Evolutionary conservation across 192 early-diverging fungal species (phyloP).

Genomic region (Radiomyces spectabilis): DNA sequence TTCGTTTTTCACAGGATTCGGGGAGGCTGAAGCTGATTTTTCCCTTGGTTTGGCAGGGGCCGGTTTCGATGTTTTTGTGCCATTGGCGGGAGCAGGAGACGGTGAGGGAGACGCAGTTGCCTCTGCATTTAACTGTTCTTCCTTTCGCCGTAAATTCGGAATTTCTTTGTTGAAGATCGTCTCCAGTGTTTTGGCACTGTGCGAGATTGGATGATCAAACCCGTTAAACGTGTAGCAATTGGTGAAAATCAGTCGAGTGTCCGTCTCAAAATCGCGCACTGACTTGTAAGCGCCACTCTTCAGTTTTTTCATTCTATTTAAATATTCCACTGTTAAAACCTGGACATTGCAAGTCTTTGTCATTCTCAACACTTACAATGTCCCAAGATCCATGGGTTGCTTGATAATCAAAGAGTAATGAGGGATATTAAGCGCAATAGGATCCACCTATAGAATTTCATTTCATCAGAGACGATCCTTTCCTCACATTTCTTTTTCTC

Average conservation of each 20-base stretch:
- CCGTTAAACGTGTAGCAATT: constrained; percentile 66
- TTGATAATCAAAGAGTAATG: constrained; percentile 52
- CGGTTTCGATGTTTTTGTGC: constrained; percentile 2
- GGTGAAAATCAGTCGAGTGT: constrained; percentile 44
- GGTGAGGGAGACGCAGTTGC: constrained; percentile 1
- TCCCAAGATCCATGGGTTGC: constrained; percentile 59
- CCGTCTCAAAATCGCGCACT: constrained; percentile 26
- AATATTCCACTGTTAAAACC: too few species aligned
- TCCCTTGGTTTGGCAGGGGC: constrained; percentile 12
- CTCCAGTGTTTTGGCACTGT: constrained; percentile 47
- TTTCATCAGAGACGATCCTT: too few species aligned
- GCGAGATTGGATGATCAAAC: constrained; percentile 46
- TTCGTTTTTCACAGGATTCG: constrained; percentile 8
- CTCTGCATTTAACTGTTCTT: constrained; percentile 23
- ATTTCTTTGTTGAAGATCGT: constrained; percentile 32
- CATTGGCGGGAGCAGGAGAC: constrained; percentile 5
- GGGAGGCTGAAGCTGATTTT: constrained; percentile 2
- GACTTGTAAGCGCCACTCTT: constrained; percentile 28
- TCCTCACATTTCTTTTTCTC: not conserved
- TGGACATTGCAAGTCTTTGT: not conserved
- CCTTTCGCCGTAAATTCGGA: not conserved
- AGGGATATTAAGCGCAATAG: constrained; percentile 41
- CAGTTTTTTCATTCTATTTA: constrained; percentile 19
- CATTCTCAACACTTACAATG: constrained; percentile 21
- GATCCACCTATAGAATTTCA: constrained; percentile 36